Base-by-base conservation (phyloP, 1,284 basidiomycete species). In the Puccinia coronata region DNA sequence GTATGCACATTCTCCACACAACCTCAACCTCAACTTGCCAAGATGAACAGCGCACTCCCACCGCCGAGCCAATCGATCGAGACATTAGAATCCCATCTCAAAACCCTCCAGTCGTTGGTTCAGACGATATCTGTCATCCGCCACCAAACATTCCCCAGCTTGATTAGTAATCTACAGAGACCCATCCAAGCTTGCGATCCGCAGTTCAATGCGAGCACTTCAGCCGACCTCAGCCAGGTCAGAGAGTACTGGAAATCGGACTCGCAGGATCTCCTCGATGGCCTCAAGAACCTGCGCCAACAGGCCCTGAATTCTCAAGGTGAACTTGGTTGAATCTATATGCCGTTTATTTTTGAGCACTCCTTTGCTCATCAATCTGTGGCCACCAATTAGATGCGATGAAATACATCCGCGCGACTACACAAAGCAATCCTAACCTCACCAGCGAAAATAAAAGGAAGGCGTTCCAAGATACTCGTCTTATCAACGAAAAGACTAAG, bases 171-270 rank as follows among this genome's bases (percentile, higher is more conserved):
- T 34, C 18, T 63, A 5, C 59, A 63, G 28, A 14, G 34, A n/a
- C 34, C 59, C 25, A 63, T 63, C 34, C 59, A 63, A 63, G 59
- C 59, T 23, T 39, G 59, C 34, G 34, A 63, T n/a, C n/a, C n/a
- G n/a, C n/a, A n/a, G n/a, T n/a, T n/a, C n/a, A n/a, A n/a, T n/a
- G n/a, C n/a, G 34, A 39, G 18, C 59, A 63, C 34, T 39, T 63
- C 59, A n/a, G n/a, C n/a, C n/a, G n/a, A n/a, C 5, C 34, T 63
- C 34, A 39, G 39, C 16, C 31, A 39, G 34, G 18, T 63, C 59
- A 63, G 34, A 23, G 59, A 63, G 16, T 39, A 63, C 34, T 63
- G 59, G 59, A 63, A 63, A 63, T 39, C 2, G 0, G 34, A 63
- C 34, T 39, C 59, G 6, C 31, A 39, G 6, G 34, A 63, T 23